These are phyloP conservation scores for Pichia sp. DNA, from an alignment of 1,139 yeast genomes.

Conservation along the genomic window DNA sequence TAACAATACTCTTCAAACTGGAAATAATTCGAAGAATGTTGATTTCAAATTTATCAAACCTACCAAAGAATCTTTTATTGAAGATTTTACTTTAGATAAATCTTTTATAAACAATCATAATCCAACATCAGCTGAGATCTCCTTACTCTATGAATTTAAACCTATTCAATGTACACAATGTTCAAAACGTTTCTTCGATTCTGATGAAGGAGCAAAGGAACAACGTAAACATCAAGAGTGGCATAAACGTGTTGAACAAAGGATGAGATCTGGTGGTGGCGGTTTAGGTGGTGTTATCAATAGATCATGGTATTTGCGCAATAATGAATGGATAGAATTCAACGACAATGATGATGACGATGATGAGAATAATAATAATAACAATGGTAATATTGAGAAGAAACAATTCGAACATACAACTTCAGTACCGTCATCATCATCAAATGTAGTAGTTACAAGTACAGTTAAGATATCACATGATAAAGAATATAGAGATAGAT, in stretches of 20 bases:
- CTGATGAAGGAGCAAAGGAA: conserved; percentile 47
- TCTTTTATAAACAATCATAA: conserved; percentile 33
- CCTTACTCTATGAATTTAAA: conserved; percentile 48
- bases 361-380: conserved; percentile 13
- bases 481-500: conserved; percentile 16
- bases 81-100: conserved; percentile 28
- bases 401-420: too few species aligned
- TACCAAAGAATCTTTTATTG: conserved; percentile 17
- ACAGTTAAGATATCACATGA: not conserved
- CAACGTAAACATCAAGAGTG: conserved; percentile 77
- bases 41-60: conserved; percentile 19
- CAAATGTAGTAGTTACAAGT: not conserved
- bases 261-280: conserved; percentile 47
- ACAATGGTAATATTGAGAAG: conserved; percentile 5
- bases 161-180: conserved; percentile 85
- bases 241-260: conserved; percentile 91
- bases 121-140: conserved; percentile 28
- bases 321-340: conserved; percentile 66
- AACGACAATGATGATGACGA: conserved; percentile 40
- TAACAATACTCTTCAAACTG: conserved; percentile 4
- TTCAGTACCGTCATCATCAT: not conserved
- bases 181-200: conserved; percentile 74
- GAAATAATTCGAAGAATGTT: conserved; percentile 13
- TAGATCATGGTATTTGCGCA: conserved; percentile 77
- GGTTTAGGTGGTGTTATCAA: conserved; percentile 43